These are phyloP conservation scores for Xylaria grammica DNA, from an alignment of 495 filamentous ascomycete genomes.

Conservation along the genomic window DNA sequence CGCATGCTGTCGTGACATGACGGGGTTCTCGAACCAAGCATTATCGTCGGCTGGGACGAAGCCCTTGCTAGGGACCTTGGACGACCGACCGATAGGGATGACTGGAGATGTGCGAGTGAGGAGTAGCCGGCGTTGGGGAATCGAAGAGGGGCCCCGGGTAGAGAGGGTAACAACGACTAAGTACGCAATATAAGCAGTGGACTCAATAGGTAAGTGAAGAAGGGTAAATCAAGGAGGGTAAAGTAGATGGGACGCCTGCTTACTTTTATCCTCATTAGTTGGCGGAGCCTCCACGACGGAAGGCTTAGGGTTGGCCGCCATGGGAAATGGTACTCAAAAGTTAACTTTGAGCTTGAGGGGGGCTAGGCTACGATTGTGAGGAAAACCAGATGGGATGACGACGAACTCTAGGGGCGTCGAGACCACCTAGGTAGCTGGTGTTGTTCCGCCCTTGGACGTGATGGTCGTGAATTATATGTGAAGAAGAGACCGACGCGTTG, in stretches of 20 bases:
- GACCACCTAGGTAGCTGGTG: no score
- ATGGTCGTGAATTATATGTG: no score
- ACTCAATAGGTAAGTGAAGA: background rate
- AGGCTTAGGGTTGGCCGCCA: constrained; percentile 22
- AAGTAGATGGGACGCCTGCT: background rate
- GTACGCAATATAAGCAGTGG: background rate
- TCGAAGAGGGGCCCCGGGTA: constrained; percentile 12
- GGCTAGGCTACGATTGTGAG: constrained; percentile 27
- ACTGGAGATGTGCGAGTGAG: constrained; percentile 28
- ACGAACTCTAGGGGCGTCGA: no score
- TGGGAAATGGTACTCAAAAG: constrained; percentile 19
- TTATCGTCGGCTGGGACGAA: constrained; percentile 56
- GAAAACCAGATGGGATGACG: no score
- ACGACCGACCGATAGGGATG: constrained; percentile 47
- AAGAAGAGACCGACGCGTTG: no score
- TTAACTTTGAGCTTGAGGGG: constrained; percentile 26
- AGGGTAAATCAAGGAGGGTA: background rate
- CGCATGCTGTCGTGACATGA: constrained; percentile 83
- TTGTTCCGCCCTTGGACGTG: no score
- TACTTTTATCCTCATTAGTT: constrained; percentile 2
- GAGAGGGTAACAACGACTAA: constrained; percentile 31
- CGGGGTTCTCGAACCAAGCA: constrained; percentile 77
- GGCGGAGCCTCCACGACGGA: background rate
- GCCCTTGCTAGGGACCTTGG: constrained; percentile 46
- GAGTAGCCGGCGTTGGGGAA: constrained; percentile 38